Conservation (phyloP, 2,329 filamentous ascomycete genomes). For the Microdochium trichocladiopsis region DNA sequence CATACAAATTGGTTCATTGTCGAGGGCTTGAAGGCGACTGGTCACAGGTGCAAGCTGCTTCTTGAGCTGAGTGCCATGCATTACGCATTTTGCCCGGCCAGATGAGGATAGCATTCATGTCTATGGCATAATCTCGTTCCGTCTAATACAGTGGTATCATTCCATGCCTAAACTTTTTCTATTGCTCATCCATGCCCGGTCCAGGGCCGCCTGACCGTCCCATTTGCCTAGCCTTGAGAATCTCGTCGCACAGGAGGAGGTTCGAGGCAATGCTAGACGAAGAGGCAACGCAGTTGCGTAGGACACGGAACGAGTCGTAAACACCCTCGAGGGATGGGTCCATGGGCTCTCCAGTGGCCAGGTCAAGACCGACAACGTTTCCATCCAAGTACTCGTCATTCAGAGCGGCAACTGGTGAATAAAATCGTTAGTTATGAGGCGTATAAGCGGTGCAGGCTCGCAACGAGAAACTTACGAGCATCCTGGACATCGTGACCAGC, state of each 20-base stretch:
- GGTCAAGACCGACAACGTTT: slow-evolving; percentile 77
- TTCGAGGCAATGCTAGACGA: slow-evolving; percentile 95
- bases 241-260: slow-evolving; percentile 88
- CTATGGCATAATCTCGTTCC: background rate
- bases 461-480: slow-evolving; percentile 56
- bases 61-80: no score
- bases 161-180: slow-evolving; percentile 11
- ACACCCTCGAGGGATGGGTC: slow-evolving; percentile 89
- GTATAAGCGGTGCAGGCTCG: background rate
- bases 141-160: slow-evolving; percentile 26
- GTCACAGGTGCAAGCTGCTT: no score
- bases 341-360: slow-evolving; percentile 87
- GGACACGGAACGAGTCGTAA: slow-evolving; percentile 91
- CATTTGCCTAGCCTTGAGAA: slow-evolving; percentile 98
- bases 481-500: slow-evolving; percentile 96
- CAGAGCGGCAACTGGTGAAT: slow-evolving; percentile 66
- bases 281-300: slow-evolving; percentile 89
- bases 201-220: slow-evolving; percentile 55
- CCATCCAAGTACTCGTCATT: slow-evolving; percentile 83
- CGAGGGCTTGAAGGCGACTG: no score
- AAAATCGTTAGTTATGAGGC: slow-evolving; percentile 3
- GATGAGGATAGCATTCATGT: background rate
- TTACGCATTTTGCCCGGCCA: background rate
- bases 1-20: no score
- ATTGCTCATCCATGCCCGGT: slow-evolving; percentile 55